phyloP scores from a whole-genome alignment of 2,329 filamentous ascomycete species.

The Botrytis paeoniae region DNA sequence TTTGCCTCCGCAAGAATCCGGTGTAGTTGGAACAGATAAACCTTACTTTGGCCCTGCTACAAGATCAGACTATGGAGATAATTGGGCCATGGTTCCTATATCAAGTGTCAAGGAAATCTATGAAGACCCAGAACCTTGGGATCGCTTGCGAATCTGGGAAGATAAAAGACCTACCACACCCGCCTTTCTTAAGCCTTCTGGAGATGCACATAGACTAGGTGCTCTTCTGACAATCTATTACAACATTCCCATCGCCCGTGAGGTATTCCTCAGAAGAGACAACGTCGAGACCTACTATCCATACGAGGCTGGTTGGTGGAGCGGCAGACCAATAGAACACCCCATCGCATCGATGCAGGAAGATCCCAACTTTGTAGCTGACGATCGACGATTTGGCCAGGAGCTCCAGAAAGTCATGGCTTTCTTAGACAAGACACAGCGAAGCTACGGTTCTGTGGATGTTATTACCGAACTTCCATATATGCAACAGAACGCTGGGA shows the following conservation, averaged over 20 bases:
- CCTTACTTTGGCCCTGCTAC: conserved; percentile 59
- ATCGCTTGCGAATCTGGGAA: conserved; percentile 43
- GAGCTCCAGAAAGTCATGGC: conserved; percentile 51
- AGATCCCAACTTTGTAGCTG: conserved; percentile 29
- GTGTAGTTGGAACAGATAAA: conserved; percentile 43
- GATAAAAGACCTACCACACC: conserved; percentile 49
- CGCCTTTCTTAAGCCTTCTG: conserved; percentile 51
- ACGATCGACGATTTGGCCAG: conserved; percentile 50
- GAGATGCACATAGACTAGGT: conserved; percentile 43
- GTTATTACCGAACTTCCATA: conserved; percentile 40
- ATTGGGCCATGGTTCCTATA: conserved; percentile 58
- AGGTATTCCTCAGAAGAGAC: conserved; percentile 50
- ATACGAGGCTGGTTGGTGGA: conserved; percentile 59
- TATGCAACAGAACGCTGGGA: conserved; percentile 23
- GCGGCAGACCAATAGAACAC: conserved; percentile 48
- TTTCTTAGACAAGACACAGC: conserved; percentile 59
- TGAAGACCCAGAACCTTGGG: conserved; percentile 40
- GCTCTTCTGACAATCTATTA: conserved; percentile 58
- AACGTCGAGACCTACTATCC: conserved; percentile 49
- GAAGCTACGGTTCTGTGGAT: conserved; percentile 57
- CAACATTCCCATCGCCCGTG: conserved; percentile 56
- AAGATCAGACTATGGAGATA: conserved; percentile 52
- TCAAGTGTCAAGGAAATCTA: conserved; percentile 35
- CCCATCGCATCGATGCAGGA: conserved; percentile 22
- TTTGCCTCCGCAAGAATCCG: conserved; percentile 49